Conservation (phyloP, 73 alveolate species). For the Uronychia binucleata region DNA sequence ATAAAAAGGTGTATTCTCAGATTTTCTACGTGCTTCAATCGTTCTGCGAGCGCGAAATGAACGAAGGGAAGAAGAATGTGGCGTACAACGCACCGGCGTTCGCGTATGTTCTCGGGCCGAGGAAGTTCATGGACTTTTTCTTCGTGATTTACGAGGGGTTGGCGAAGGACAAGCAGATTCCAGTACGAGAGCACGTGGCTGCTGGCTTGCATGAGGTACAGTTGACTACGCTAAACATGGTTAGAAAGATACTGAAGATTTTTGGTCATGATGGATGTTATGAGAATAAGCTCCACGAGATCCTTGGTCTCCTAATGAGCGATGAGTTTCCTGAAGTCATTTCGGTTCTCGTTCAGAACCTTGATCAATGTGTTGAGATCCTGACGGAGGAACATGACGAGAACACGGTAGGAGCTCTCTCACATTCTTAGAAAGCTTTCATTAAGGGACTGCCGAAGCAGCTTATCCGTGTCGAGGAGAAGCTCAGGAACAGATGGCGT, state of each 20-base stretch:
- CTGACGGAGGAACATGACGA: background rate
- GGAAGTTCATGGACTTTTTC: background rate
- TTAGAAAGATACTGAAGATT: constrained; percentile 1
- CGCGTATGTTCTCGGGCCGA: background rate
- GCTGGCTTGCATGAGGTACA: constrained; percentile 6
- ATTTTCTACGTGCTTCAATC: background rate
- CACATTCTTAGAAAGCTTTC: background rate
- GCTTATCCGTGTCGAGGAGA: background rate
- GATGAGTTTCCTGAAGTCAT: background rate
- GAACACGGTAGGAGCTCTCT: background rate
- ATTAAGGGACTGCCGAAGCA: background rate
- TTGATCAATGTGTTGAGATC: background rate
- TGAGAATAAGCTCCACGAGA: background rate
- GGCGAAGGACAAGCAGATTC: background rate
- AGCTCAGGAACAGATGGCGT: background rate
- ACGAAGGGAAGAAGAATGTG: background rate
- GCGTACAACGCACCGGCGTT: constrained; percentile 3
- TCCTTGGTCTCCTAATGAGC: background rate
- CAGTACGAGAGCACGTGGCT: background rate
- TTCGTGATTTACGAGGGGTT: background rate
- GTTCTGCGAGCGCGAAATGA: background rate
- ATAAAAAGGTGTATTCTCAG: background rate
- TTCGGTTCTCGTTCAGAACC: background rate
- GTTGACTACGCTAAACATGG: background rate
- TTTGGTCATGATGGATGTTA: background rate